Evolutionary conservation across 805 yeast genomes (phyloP).

Genomic region (Candida methanosorbosa): DNA sequence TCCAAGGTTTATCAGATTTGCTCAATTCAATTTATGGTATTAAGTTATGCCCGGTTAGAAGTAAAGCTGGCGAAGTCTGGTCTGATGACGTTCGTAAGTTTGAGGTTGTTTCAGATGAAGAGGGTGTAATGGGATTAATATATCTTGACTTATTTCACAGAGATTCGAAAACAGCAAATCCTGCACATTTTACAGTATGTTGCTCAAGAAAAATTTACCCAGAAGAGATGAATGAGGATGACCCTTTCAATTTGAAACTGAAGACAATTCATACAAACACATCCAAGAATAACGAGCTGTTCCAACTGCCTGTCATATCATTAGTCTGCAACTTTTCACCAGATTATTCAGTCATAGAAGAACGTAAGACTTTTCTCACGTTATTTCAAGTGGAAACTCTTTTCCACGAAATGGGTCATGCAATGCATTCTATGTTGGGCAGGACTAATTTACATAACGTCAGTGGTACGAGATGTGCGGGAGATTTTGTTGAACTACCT

Average conservation of each 20-base stretch:
- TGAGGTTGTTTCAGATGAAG: constrained; percentile 57
- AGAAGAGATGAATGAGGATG: constrained; percentile 36
- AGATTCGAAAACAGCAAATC: constrained; percentile 65
- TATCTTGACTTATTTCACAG: constrained; percentile 85
- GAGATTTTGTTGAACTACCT: constrained; percentile 95
- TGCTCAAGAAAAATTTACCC: constrained; percentile 78
- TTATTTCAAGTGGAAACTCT: constrained; percentile 84
- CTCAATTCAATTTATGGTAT: constrained; percentile 72
- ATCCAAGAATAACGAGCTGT: constrained; percentile 36
- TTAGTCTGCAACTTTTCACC: constrained; percentile 73
- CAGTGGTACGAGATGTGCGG: constrained; percentile 90
- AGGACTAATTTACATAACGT: constrained; percentile 84
- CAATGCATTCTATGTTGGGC: constrained; percentile 96
- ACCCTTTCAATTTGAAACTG: constrained; percentile 24
- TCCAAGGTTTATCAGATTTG: constrained; percentile 71
- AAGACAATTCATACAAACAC: constrained; percentile 25
- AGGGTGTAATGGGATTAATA: constrained; percentile 66
- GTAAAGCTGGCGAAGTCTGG: constrained; percentile 79
- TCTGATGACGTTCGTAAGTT: constrained; percentile 74
- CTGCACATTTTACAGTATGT: constrained; percentile 93
- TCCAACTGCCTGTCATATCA: constrained; percentile 85
- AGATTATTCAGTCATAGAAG: constrained; percentile 7
- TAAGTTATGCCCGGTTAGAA: constrained; percentile 55
- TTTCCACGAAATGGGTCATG: constrained; percentile 99
- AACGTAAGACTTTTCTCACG: constrained; percentile 46